Evolutionary conservation across 2,329 filamentous ascomycete genomes (phyloP).

Genomic region (Talaromyces sp.): DNA sequence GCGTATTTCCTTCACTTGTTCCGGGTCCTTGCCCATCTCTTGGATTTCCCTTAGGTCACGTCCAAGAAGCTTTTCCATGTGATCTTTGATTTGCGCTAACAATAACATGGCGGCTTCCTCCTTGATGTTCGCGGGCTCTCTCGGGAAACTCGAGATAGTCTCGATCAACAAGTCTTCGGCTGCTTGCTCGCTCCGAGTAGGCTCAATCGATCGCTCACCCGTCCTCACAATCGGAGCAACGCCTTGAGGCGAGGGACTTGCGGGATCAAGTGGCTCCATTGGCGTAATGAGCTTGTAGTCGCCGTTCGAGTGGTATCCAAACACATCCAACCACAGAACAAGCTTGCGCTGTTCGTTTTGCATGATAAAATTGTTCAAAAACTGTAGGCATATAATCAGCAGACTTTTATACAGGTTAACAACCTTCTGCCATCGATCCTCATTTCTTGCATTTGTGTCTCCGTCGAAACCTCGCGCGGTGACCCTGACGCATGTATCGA

Average conservation of each 20-base stretch:
- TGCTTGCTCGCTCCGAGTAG: constrained; percentile 37
- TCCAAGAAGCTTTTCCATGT: constrained; percentile 42
- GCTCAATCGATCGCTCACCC: constrained; percentile 37
- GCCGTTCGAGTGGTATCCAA: constrained; percentile 50
- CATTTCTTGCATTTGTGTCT: constrained; percentile 54
- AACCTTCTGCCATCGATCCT: constrained; percentile 61
- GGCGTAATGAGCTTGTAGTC: constrained; percentile 41
- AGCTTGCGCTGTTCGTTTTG: constrained; percentile 61
- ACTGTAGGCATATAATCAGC: constrained; percentile 60
- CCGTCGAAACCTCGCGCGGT: constrained; percentile 61
- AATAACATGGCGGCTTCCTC: constrained; percentile 43
- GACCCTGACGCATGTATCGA: constrained; percentile 59
- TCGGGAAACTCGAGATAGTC: constrained; percentile 39
- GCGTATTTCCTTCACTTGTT: constrained; percentile 40
- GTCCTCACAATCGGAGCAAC: constrained; percentile 38
- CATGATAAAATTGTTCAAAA: constrained; percentile 60
- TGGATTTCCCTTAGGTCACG: constrained; percentile 39
- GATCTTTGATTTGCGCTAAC: constrained; percentile 43
- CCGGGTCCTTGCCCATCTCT: constrained; percentile 41
- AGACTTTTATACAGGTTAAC: constrained; percentile 62
- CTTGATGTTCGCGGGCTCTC: constrained; percentile 39
- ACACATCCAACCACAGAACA: constrained; percentile 60
- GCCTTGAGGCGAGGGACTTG: constrained; percentile 28
- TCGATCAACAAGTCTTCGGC: constrained; percentile 38
- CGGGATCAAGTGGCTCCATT: constrained; percentile 35